phyloP scores from a whole-genome alignment of 257 asterid species.

The Lycium barbarum region DNA sequence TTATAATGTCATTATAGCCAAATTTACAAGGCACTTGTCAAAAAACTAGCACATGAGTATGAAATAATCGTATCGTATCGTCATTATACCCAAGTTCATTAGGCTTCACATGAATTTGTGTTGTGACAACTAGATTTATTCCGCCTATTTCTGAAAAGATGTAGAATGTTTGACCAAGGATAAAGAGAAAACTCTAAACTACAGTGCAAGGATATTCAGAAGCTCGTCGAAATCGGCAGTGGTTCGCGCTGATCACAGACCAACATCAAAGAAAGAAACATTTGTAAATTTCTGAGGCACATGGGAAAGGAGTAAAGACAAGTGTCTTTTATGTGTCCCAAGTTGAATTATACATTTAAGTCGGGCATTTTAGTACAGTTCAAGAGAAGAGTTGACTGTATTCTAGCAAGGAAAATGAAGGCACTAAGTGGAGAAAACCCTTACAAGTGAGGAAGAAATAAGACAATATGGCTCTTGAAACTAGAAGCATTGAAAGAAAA shows the following conservation, averaged over 20 bases:
- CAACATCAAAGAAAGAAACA: not conserved
- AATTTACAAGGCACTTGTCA: not conserved
- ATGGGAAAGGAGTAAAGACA: not conserved
- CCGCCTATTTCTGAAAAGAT: not conserved
- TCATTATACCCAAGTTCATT: conserved; percentile 9
- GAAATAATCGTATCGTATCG: not conserved
- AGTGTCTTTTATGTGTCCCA: not conserved
- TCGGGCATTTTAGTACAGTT: not conserved
- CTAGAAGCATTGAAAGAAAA: not conserved
- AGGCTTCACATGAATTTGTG: not conserved
- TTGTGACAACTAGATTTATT: conserved; percentile 7
- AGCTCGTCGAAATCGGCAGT: not conserved
- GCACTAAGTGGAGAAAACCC: conserved; percentile 3
- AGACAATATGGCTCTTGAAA: not conserved
- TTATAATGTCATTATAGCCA: conserved; percentile 22
- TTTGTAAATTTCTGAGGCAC: not conserved
- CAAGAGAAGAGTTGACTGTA: not conserved
- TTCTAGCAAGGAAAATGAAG: not conserved
- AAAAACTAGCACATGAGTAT: conserved; percentile 7
- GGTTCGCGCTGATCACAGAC: not conserved
- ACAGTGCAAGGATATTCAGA: not conserved
- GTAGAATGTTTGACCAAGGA: not conserved
- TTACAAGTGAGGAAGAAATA: not conserved
- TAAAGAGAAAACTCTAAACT: conserved; percentile 17
- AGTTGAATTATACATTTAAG: conserved; percentile 5